Base-by-base conservation (phyloP, 2,329 filamentous ascomycete genomes). In the Fusarium stilboides region DNA sequence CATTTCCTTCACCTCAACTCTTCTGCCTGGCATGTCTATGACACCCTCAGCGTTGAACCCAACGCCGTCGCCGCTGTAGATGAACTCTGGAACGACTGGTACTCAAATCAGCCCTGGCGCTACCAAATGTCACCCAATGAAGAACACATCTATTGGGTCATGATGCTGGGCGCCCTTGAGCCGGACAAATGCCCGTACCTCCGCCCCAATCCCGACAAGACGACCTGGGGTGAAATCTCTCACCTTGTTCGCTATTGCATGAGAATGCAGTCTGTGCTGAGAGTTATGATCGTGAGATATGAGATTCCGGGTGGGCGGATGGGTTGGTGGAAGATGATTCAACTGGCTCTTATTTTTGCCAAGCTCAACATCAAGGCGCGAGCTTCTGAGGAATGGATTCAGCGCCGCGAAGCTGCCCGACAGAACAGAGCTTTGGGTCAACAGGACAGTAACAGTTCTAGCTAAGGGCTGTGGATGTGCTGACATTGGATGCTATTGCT, bases 41-140 rank as follows among this genome's bases (percentile, higher is more conserved):
- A 13, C 28, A 6, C 2, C 8, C 36, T 42, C 13, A 26, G 17
- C 14, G 4, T 13, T n/a, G 7, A n/a, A 4, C 42, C 50, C 0
- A 20, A 40, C 0, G 22, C 54, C 42, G 9, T 26, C 6, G 28
- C 22, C 10, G 58, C 62, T 8, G 53, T 59, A 7, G 14, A 39
- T 1, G 63, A 69, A 17, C 54, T 67, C 20, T 64, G 47, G 55
- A 15, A 40, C 14, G 66, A 61, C 15, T 67, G 49, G 46, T 52
- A 62, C 19, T 47, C 37, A 1, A 19, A 36, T 3, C 51, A 53
- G 7, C 19, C 20, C 10, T n/a, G 6, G 6, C 12, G 6, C n/a
- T 52, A 50, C 37, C 13, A 8, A 5, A 43, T 44, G 14, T 12
- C 7, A 0, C 51, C 44, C 1, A 15, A 19, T 3, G 14, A 14